Percentiles rank a stretch among this genome's conserved stretches.
phyloP scores from a whole-genome alignment of 495 filamentous ascomycete genomes.

The Clavariopsis aquatica region DNA sequence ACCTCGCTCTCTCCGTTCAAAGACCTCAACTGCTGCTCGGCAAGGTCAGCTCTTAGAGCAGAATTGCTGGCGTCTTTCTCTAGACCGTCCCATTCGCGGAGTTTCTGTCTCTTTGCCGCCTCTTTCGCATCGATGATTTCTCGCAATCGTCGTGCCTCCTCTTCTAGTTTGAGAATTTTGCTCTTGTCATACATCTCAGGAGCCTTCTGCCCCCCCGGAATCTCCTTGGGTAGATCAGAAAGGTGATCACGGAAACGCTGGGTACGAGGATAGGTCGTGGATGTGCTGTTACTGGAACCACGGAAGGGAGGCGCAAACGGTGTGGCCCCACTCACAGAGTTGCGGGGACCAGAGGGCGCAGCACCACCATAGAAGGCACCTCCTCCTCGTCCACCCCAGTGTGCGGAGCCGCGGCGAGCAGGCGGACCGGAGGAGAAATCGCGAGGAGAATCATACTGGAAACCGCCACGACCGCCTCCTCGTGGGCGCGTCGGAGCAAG shows the following conservation, averaged over 20 bases:
- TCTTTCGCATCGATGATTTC: slow-evolving; percentile 60
- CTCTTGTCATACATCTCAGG: slow-evolving; percentile 46
- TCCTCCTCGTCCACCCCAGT: slow-evolving; percentile 38
- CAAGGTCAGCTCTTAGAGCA: slow-evolving; percentile 61
- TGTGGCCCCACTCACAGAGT: slow-evolving; percentile 10
- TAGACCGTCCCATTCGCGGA: slow-evolving; percentile 62
- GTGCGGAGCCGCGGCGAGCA: slow-evolving; percentile 37
- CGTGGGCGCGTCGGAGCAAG: slow-evolving; percentile 64
- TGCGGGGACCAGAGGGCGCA: slow-evolving; percentile 38
- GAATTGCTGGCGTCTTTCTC: slow-evolving; percentile 62
- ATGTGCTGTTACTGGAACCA: slow-evolving; percentile 51
- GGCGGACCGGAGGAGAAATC: slow-evolving; percentile 34
- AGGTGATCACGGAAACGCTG: slow-evolving; percentile 56
- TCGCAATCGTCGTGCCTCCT: slow-evolving; percentile 57
- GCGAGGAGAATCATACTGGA: slow-evolving; percentile 40
- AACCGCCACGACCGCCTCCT: slow-evolving; percentile 47
- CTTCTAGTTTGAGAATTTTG: slow-evolving; percentile 49
- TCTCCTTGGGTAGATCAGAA: slow-evolving; percentile 52
- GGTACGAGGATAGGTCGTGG: slow-evolving; percentile 53
- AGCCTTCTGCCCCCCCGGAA: slow-evolving; percentile 59
- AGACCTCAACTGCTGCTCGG: slow-evolving; percentile 61
- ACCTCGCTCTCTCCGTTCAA: slow-evolving; percentile 56
- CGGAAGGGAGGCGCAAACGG: slow-evolving; percentile 46
- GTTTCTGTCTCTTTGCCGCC: slow-evolving; percentile 50
- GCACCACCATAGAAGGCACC: slow-evolving; percentile 11